Evolutionary conservation across 495 filamentous ascomycete species (phyloP).

Genomic region (Penicillium roqueforti): DNA sequence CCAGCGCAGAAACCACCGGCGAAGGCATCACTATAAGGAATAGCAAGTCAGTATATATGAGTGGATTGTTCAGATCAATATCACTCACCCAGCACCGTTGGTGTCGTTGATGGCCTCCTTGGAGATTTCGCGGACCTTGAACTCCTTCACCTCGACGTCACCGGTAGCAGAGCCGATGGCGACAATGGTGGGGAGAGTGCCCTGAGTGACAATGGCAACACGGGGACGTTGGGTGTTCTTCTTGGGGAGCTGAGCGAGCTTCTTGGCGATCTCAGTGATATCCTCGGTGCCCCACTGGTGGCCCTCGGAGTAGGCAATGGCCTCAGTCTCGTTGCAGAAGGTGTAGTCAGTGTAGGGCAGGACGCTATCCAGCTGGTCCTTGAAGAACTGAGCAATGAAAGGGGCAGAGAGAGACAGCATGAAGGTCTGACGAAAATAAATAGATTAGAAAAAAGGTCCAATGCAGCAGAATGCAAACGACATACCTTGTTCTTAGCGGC

Average conservation of each 20-base stretch:
- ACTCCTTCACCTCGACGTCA: constrained; percentile 66
- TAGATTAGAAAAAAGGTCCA: constrained; percentile 3
- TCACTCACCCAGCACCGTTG: constrained; percentile 79
- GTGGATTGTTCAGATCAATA: background rate
- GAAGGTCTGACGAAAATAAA: constrained; percentile 52
- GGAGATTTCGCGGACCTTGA: constrained; percentile 71
- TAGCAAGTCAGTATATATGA: constrained; percentile 11
- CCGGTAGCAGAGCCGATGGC: constrained; percentile 57
- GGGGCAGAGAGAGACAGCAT: constrained; percentile 87
- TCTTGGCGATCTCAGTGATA: constrained; percentile 81
- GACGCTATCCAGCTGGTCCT: constrained; percentile 81
- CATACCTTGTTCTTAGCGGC: constrained; percentile 76
- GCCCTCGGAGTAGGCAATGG: constrained; percentile 73
- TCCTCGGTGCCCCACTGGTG: constrained; percentile 69
- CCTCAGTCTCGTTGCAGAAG: constrained; percentile 96
- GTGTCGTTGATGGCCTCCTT: constrained; percentile 83
- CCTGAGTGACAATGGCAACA: constrained; percentile 89
- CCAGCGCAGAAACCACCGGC: constrained; percentile 91
- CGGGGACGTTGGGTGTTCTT: constrained; percentile 74
- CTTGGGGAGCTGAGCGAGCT: constrained; percentile 85
- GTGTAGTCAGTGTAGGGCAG: constrained; percentile 93
- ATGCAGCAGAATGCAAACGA: background rate
- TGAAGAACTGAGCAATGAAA: constrained; percentile 97
- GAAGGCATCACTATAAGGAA: constrained; percentile 76
- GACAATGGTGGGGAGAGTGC: constrained; percentile 81